Percentiles rank a stretch among this genome's conserved stretches.
Conservation (phyloP, 345 rosid species). For the Salix exigua region DNA sequence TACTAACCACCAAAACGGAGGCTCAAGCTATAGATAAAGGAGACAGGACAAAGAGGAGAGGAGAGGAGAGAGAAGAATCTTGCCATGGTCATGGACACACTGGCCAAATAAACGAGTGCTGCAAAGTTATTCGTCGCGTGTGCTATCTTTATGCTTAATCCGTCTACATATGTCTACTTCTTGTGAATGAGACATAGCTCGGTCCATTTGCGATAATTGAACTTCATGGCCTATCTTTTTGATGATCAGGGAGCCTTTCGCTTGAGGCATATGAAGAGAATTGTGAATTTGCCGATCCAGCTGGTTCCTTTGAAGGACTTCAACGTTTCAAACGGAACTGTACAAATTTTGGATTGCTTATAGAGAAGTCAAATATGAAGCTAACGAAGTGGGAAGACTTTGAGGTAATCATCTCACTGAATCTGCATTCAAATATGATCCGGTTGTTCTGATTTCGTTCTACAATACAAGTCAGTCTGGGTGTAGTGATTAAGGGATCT, state of each 20-base stretch:
- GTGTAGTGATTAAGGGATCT: neutral
- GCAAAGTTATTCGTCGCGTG: too few species aligned
- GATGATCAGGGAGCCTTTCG: conserved; percentile 59
- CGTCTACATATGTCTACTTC: too few species aligned
- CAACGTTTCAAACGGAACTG: conserved; percentile 86
- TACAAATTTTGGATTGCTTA: conserved; percentile 71
- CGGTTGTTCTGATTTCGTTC: neutral
- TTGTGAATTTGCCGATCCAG: conserved; percentile 96
- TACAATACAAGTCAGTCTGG: neutral
- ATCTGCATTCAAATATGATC: neutral
- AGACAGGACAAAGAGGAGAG: too few species aligned
- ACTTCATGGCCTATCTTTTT: neutral
- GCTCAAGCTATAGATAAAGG: too few species aligned
- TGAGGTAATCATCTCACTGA: conserved; percentile 39
- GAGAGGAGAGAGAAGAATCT: too few species aligned
- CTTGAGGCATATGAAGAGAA: conserved; percentile 75
- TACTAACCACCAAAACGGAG: too few species aligned
- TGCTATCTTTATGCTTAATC: too few species aligned
- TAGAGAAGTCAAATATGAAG: conserved; percentile 81
- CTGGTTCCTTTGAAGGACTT: conserved; percentile 92
- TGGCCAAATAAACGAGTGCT: too few species aligned
- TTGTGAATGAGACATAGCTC: too few species aligned
- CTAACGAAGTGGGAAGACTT: conserved; percentile 86
- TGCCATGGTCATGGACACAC: too few species aligned
- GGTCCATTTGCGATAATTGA: too few species aligned